Evolutionary conservation across 345 rosid genomes (phyloP).

Genomic region (Sisymbrium altissimum): DNA sequence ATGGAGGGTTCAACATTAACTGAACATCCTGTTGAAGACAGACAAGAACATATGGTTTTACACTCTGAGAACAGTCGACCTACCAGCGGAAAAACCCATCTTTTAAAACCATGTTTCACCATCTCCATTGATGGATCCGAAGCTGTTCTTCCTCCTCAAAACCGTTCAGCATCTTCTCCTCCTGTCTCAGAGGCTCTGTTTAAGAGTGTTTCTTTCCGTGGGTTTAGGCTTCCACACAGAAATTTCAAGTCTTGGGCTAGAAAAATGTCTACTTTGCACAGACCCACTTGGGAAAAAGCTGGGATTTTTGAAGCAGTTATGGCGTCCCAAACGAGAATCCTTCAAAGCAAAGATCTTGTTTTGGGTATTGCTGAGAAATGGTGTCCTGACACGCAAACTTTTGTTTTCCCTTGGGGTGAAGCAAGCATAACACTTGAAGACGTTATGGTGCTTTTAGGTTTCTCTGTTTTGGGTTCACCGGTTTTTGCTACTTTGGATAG

Average conservation of each 20-base stretch:
- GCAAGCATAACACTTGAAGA: constrained; percentile 50
- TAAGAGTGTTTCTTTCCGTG: neutral
- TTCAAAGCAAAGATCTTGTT: constrained; percentile 26
- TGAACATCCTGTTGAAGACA: too few relatives aligned
- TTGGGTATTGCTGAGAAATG: constrained; percentile 40
- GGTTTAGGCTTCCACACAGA: neutral
- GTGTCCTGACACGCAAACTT: constrained; percentile 42
- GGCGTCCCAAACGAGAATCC: constrained; percentile 30
- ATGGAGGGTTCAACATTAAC: too few relatives aligned
- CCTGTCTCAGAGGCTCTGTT: too few relatives aligned
- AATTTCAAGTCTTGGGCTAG: neutral
- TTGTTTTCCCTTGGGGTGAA: constrained; percentile 57
- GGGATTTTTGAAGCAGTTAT: constrained; percentile 43
- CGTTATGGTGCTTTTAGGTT: constrained; percentile 39
- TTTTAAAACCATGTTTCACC: too few relatives aligned
- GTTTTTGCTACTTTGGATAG: constrained; percentile 20
- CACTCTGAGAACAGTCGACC: too few relatives aligned
- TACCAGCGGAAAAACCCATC: too few relatives aligned
- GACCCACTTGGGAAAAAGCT: constrained; percentile 35
- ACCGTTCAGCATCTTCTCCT: too few relatives aligned
- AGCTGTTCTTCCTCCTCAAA: too few relatives aligned
- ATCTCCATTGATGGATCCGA: too few relatives aligned
- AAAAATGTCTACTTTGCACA: neutral
- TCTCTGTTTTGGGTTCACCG: constrained; percentile 44
- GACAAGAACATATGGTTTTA: too few relatives aligned